Conservation (phyloP, 1,139 yeast genomes). For the Debaryomyces coudertii region DNA sequence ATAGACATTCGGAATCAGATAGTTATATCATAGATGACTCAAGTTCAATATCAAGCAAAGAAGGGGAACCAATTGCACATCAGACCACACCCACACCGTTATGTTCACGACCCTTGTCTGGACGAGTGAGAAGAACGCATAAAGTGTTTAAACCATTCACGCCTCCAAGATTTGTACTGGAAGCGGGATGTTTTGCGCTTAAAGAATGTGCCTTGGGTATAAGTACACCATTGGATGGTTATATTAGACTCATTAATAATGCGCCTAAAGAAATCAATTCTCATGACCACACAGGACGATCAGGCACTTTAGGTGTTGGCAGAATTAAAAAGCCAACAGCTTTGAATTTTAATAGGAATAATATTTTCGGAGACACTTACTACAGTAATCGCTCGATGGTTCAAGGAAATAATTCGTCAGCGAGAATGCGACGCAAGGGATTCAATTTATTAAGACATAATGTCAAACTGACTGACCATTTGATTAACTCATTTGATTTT, state of each 20-base stretch:
- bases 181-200: neutral
- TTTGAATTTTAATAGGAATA: neutral
- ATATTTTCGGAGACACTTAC: neutral
- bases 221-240: neutral
- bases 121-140: neutral
- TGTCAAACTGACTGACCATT: neutral
- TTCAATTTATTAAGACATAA: neutral
- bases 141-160: constrained; percentile 4
- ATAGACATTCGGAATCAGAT: neutral
- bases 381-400: neutral
- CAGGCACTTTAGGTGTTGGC: neutral
- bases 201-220: neutral
- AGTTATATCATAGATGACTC: neutral
- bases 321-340: neutral
- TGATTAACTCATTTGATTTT: neutral
- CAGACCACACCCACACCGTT: neutral
- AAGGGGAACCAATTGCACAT: neutral
- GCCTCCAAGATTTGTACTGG: neutral
- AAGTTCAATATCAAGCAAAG: neutral
- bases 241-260: neutral
- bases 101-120: neutral
- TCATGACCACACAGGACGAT: neutral
- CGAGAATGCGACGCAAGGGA: neutral
- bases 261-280: no score
- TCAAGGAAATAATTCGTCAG: neutral